Conservation (phyloP, 1,139 yeast species). For the Blastobotrys ciferrii region DNA sequence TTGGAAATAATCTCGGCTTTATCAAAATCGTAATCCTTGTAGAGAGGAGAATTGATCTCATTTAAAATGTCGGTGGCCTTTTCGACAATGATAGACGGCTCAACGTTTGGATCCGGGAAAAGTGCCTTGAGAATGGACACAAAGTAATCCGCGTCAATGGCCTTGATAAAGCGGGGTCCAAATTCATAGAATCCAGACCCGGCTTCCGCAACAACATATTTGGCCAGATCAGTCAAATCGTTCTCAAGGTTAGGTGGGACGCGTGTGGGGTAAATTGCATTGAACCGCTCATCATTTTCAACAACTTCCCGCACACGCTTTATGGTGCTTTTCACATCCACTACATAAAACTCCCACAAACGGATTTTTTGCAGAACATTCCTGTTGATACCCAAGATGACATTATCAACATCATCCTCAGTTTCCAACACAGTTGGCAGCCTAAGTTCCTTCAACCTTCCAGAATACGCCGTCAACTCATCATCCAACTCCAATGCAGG, state of each 20-base stretch:
- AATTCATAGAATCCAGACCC: conserved; percentile 38
- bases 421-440: conserved; percentile 55
- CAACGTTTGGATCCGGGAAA: conserved; percentile 32
- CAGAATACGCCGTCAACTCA: conserved; percentile 62
- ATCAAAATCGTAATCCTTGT: conserved; percentile 76
- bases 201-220: conserved; percentile 49
- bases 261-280: conserved; percentile 34
- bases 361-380: conserved; percentile 66
- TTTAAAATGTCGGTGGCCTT: conserved; percentile 60
- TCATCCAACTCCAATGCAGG: conserved; percentile 84
- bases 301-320: conserved; percentile 33
- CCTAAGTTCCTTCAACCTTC: conserved; percentile 51
- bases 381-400: conserved; percentile 64
- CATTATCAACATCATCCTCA: conserved; percentile 52
- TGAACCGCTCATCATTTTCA: conserved; percentile 28
- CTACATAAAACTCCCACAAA: conserved; percentile 86
- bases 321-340: conserved; percentile 46
- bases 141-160: conserved; percentile 50
- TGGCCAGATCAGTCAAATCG: conserved; percentile 47
- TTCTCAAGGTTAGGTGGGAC: conserved; percentile 45
- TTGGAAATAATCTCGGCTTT: conserved; percentile 61
- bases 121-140: conserved; percentile 45
- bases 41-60: conserved; percentile 71
- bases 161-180: conserved; percentile 53
- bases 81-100: conserved; percentile 38